phyloP scores from a whole-genome alignment of 306 rosid species.

The Leucaena leucocephala region DNA sequence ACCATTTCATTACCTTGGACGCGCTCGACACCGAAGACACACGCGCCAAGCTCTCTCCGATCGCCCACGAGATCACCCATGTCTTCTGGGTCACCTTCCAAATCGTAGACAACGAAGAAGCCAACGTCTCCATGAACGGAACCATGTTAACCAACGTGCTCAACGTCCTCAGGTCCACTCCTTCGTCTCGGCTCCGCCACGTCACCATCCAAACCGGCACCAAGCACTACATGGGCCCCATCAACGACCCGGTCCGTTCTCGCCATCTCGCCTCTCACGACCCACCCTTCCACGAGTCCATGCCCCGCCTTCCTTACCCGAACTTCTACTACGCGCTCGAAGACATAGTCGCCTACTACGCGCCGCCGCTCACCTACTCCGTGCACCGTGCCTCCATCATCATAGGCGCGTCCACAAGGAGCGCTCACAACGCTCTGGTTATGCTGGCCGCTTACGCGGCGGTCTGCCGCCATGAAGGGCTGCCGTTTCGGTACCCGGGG shows the following conservation, averaged over 20 bases:
- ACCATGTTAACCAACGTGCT: slow-evolving; percentile 43
- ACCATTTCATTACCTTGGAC: slow-evolving; percentile 40
- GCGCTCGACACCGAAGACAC: slow-evolving; percentile 33
- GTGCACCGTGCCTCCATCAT: slow-evolving; percentile 47
- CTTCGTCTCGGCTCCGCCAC: slow-evolving; percentile 17
- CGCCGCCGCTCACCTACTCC: slow-evolving; percentile 24
- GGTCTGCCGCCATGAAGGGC: slow-evolving; percentile 34
- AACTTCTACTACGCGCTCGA: slow-evolving; percentile 54
- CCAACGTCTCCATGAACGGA: slow-evolving; percentile 22
- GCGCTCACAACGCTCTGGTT: slow-evolving; percentile 21
- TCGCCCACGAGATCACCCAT: slow-evolving; percentile 44
- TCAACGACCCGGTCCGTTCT: slow-evolving; percentile 2
- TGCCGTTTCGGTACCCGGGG: slow-evolving; percentile 42
- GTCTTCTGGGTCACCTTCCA: slow-evolving; percentile 47
- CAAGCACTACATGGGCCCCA: slow-evolving; percentile 50
- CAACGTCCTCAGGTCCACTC: slow-evolving; percentile 22
- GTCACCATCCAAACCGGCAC: slow-evolving; percentile 48
- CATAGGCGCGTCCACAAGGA: slow-evolving; percentile 36
- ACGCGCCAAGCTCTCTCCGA: slow-evolving; percentile 31
- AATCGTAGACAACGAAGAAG: slow-evolving; percentile 22
- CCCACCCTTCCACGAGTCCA: slow-evolving; percentile 39
- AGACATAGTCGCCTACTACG: slow-evolving; percentile 28
- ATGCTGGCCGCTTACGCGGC: slow-evolving; percentile 30
- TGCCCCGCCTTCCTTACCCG: slow-evolving; percentile 40
- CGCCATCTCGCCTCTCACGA: slow-evolving; percentile 26